A percentile compares a stretch with the other conserved stretches of the same genome.
These are phyloP conservation scores for Amesomyces nigricolor DNA, from an alignment of 2,329 filamentous ascomycete species.

Conservation along the genomic window DNA sequence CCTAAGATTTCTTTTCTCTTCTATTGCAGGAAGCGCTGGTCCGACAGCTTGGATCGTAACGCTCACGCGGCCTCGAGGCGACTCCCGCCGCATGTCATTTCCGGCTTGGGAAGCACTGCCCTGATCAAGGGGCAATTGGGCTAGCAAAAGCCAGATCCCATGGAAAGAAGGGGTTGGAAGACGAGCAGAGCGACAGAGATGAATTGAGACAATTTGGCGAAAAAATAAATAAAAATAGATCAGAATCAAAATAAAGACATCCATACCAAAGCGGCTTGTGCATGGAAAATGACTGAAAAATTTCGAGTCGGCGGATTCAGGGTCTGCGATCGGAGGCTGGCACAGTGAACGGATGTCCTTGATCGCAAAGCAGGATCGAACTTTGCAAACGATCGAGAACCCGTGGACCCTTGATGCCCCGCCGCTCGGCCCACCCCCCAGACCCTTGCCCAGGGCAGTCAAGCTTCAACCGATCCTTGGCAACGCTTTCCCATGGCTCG, in stretches of 20 bases:
- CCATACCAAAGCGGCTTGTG: no score
- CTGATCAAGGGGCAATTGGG: not conserved
- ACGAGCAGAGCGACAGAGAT: no score
- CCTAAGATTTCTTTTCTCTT: no score
- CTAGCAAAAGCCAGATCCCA: not conserved
- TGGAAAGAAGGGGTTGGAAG: no score
- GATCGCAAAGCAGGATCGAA: conserved; percentile 21
- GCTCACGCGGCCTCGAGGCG: not conserved
- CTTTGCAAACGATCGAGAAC: conserved; percentile 24
- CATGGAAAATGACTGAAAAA: conserved; percentile 8
- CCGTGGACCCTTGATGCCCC: conserved; percentile 11
- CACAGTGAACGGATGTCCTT: conserved; percentile 10
- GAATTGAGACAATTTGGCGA: no score
- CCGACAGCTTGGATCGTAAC: not conserved
- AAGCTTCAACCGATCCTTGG: not conserved
- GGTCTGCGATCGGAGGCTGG: conserved; percentile 10
- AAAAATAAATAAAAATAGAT: no score
- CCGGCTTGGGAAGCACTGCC: not conserved
- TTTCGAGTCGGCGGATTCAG: conserved; percentile 9
- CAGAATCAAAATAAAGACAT: no score
- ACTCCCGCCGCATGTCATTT: no score
- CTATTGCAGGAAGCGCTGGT: not conserved
- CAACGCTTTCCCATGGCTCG: no score
- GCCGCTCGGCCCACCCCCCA: conserved; percentile 8
- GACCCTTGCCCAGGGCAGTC: not conserved